A percentile compares a stretch with the other conserved stretches of the same genome.
Conservation (phyloP, 179 eudicot genomes). For the Gypsophila paniculata region DNA sequence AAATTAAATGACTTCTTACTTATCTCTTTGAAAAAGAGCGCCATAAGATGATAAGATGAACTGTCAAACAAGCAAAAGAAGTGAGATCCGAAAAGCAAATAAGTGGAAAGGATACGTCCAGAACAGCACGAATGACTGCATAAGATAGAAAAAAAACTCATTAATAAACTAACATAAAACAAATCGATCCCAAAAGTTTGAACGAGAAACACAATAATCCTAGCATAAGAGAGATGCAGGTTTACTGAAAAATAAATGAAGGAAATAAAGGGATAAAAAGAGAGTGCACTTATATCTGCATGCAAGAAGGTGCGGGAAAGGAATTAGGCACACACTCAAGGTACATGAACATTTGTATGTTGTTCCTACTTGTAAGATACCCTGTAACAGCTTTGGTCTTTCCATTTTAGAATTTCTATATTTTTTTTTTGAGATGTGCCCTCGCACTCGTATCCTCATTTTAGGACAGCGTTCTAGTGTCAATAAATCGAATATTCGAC, state of each 20-base stretch:
- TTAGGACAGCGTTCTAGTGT: no score
- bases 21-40: background rate
- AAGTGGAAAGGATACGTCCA: constrained; percentile 87
- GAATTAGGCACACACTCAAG: no score
- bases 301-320: no score
- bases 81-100: background rate
- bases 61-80: background rate
- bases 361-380: background rate
- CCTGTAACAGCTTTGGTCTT: background rate
- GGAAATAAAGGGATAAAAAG: background rate
- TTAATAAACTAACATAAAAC: constrained; percentile 9
- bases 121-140: constrained; percentile 98
- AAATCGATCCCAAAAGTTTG: background rate
- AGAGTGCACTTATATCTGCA: no score
- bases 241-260: background rate
- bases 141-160: constrained; percentile 25
- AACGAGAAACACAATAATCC: background rate
- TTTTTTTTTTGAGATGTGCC: no score
- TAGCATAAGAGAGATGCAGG: constrained; percentile 6
- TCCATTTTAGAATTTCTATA: no score
- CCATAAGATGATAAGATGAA: background rate
- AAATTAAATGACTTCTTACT: background rate
- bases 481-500: background rate
- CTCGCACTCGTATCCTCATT: no score
- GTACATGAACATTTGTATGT: no score